These are phyloP conservation scores for Metschnikowia similis DNA, from an alignment of 805 yeast species.

Conservation along the genomic window DNA sequence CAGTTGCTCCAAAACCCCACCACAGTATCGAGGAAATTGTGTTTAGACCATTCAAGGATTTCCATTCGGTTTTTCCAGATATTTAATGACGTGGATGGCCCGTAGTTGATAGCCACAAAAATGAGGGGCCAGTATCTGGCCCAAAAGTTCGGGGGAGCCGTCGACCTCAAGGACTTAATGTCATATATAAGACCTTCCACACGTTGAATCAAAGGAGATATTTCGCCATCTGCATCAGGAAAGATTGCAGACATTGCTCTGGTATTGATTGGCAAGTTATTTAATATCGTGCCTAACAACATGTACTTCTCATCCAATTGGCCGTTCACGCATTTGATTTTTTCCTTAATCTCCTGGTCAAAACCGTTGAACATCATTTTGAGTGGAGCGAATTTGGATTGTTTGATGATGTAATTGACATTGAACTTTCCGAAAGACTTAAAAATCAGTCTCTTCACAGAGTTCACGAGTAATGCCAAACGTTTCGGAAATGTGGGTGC, in stretches of 20 bases:
- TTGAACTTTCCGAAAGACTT: conserved; percentile 7
- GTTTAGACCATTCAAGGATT: conserved; percentile 52
- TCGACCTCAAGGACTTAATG: neutral
- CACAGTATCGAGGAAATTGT: conserved; percentile 59
- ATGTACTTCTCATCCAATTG: conserved; percentile 23
- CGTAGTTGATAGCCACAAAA: conserved; percentile 39
- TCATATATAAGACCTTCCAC: conserved; percentile 7
- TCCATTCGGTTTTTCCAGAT: conserved; percentile 49
- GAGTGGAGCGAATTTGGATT: conserved; percentile 11
- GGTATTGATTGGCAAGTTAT: conserved; percentile 12
- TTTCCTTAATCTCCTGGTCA: conserved; percentile 24
- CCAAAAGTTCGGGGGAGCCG: conserved; percentile 13
- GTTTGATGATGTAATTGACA: conserved; percentile 12
- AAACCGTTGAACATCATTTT: conserved; percentile 20
- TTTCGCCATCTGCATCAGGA: neutral
- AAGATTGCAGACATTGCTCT: conserved; percentile 6
- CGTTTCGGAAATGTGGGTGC: neutral
- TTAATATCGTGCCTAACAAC: conserved; percentile 24
- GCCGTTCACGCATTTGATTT: conserved; percentile 17
- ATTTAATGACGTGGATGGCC: conserved; percentile 46
- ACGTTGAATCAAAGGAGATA: conserved; percentile 3
- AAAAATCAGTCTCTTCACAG: conserved; percentile 5
- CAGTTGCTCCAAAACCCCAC: conserved; percentile 73
- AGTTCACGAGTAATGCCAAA: neutral
- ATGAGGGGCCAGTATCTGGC: conserved; percentile 64